Evolutionary conservation across 768 basidiomycete species (phyloP).

Genomic region (Agrocybe chaxingu): DNA sequence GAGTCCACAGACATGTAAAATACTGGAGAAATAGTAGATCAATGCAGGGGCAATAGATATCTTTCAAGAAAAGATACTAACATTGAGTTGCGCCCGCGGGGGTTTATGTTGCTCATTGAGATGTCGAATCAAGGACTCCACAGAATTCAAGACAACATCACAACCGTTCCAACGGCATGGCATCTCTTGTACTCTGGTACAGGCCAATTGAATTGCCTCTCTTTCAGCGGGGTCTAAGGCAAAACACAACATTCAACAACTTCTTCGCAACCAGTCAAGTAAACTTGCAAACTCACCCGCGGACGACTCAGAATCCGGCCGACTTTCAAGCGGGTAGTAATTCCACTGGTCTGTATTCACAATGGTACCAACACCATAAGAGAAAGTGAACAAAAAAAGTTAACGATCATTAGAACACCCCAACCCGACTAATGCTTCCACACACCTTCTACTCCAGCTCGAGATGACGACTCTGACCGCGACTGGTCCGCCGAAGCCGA

Average conservation of each 20-base stretch:
- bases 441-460: slow-evolving; percentile 21
- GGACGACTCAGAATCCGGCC: slow-evolving; percentile 2
- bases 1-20: slow-evolving; percentile 54
- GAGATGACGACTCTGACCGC: slow-evolving; percentile 7
- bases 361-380: not conserved
- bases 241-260: slow-evolving; percentile 11
- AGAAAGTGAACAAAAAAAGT: slow-evolving; percentile 1
- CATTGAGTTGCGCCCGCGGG: slow-evolving; percentile 12
- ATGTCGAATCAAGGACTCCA: slow-evolving; percentile 47
- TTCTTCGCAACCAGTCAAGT: not conserved
- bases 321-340: slow-evolving; percentile 13
- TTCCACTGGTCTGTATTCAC: slow-evolving; percentile 5
- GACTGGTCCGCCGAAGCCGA: not conserved
- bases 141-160: slow-evolving; percentile 50
- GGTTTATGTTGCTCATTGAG: slow-evolving; percentile 35
- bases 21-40: slow-evolving; percentile 23
- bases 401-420: slow-evolving; percentile 8
- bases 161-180: slow-evolving; percentile 64
- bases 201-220: slow-evolving; percentile 44
- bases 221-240: slow-evolving; percentile 41
- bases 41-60: slow-evolving; percentile 1
- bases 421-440: slow-evolving; percentile 5
- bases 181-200: slow-evolving; percentile 40
- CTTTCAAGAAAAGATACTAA: slow-evolving; percentile 6
- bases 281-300: slow-evolving; percentile 16